Base-by-base conservation (phyloP, 1,284 basidiomycete species). In the Sanghuangporus weigelae region DNA sequence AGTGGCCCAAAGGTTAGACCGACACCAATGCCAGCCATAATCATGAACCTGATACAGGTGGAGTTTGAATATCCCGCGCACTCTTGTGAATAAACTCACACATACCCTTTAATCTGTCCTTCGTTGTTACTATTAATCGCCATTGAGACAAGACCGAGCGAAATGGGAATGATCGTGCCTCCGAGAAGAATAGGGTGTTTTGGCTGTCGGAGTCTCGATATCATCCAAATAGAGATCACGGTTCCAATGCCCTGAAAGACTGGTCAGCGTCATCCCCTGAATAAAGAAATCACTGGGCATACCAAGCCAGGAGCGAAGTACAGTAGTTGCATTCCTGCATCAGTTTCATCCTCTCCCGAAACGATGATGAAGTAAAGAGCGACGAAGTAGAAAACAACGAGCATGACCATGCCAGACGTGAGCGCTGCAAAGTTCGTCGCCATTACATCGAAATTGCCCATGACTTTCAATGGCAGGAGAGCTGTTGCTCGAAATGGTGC, bases 311-410 rank as follows among this genome's bases (percentile, higher is more conserved):
- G 81, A 1, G 79, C 74, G 62, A 83, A 81, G 68, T 76, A 83
- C 11, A 82, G 69, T 31, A 82, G 66, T 64, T 83, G 81, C 23
- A 77, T 72, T 46, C 81, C 81, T 16, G 79, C 73, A 35, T 74
- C 67, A 14, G 73, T 69, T 11, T 79, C 69, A 16, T 74, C 71
- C 36, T 75, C 67, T 1, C 77, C 78, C 38, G 70, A 71, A 10
- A 80, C 81, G 58, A 82, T 74, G 7, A 76, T 75, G 69, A 79
- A 77, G 71, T 81, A 82, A 57, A 83, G 79, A 0, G 82, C 75
- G 53, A 83, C 73, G 64, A 82, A 83, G 68, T 82, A 83, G 70
- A 82, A 81, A 73, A 80, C 77, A 59, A 79, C 81, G 63, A 83
- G 73, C 76, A 78, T 79, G 64, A 83, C 74, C 70, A 82, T 78